Percentiles rank a stretch among this genome's conserved stretches.
Conservation (phyloP, 2,329 filamentous ascomycete genomes). For the Juglanconis sp. region DNA sequence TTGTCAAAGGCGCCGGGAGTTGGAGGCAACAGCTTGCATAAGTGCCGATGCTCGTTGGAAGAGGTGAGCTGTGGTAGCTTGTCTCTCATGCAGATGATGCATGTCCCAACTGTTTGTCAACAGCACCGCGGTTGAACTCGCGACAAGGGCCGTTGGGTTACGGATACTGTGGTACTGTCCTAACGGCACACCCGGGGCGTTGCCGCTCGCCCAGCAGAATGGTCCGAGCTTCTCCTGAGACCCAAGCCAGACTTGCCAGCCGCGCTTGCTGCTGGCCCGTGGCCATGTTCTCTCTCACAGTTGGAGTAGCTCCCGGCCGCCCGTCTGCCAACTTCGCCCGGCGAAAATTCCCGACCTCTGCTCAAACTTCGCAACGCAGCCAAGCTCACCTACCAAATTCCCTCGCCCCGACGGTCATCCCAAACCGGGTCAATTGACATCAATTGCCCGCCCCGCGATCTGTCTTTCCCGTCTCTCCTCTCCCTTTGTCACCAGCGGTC, state of each 20-base stretch:
- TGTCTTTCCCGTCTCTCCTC: constrained; percentile 31
- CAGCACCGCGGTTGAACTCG: neutral
- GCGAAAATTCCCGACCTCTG: constrained; percentile 37
- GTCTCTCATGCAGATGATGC: neutral
- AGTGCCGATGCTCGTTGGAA: neutral
- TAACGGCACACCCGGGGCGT: neutral
- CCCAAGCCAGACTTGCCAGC: neutral
- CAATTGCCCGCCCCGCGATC: constrained; percentile 20
- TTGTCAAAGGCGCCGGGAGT: neutral
- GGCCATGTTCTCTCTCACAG: too few species aligned
- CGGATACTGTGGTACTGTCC: neutral
- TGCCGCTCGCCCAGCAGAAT: neutral
- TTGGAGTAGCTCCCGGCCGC: too few species aligned
- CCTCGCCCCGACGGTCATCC: constrained; percentile 15
- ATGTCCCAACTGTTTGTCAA: neutral
- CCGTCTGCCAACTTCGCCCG: constrained; percentile 9
- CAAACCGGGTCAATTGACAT: constrained; percentile 20
- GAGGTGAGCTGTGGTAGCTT: neutral
- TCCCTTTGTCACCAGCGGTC: constrained; percentile 35
- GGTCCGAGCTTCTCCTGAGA: neutral
- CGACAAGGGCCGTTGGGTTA: neutral
- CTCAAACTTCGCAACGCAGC: constrained; percentile 25
- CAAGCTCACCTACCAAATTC: constrained; percentile 13
- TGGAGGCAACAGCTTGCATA: too few species aligned
- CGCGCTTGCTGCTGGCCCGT: neutral